Percentiles rank a stretch among this genome's conserved stretches.
phyloP scores from a whole-genome alignment of 1,284 basidiomycete genomes.

The Phaffia rhodozyma region DNA sequence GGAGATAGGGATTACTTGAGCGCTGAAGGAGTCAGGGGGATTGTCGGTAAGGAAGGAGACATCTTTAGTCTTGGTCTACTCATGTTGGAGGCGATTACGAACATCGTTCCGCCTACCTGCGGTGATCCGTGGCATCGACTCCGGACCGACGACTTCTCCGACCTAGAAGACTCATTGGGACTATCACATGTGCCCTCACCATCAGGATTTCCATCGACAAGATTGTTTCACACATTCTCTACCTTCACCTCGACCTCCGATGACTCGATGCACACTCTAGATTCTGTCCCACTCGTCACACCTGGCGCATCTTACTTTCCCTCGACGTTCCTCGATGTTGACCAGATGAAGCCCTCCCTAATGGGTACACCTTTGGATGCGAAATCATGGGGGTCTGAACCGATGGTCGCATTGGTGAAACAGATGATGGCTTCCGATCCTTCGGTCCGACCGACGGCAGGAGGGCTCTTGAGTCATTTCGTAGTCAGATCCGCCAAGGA shows the following conservation, averaged over 20 bases:
- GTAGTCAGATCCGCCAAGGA: no score
- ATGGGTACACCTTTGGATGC: no score
- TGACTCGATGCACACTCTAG: not conserved
- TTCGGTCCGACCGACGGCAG: not conserved
- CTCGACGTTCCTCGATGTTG: no score
- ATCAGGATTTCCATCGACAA: not conserved
- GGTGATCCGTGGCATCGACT: conserved; percentile 12
- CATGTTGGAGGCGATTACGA: conserved; percentile 15
- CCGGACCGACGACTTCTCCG: conserved; percentile 17
- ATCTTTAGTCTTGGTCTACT: conserved; percentile 16
- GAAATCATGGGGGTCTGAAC: conserved; percentile 1
- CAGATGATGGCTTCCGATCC: conserved; percentile 1
- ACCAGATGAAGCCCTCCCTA: not conserved
- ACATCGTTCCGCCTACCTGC: conserved; percentile 15
- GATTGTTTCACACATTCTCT: not conserved
- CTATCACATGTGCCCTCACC: not conserved
- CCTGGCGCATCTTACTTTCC: not conserved
- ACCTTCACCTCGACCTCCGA: not conserved
- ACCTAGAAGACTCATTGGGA: conserved; percentile 3
- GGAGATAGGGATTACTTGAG: conserved; percentile 16
- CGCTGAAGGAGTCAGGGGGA: conserved; percentile 9
- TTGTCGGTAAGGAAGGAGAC: conserved; percentile 8
- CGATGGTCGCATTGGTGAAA: not conserved
- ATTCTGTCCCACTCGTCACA: not conserved
- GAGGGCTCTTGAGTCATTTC: not conserved